phyloP scores from a whole-genome alignment of 371 early-diverging fungal genomes.

The Nematocida ausubeli region DNA sequence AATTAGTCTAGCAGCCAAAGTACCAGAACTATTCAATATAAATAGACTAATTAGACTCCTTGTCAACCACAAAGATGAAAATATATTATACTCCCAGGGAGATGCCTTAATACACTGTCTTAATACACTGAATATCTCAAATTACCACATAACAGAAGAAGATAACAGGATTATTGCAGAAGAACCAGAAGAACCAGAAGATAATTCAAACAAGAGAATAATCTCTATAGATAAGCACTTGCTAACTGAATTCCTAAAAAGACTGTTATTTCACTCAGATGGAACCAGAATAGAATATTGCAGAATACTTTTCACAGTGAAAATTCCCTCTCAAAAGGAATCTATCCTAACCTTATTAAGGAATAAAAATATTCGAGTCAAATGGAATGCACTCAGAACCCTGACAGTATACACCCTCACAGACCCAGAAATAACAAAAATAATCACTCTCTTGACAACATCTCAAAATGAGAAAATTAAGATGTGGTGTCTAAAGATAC shows the following conservation, averaged over 20 bases:
- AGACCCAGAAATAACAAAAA: background rate
- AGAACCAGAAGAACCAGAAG: background rate
- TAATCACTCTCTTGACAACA: background rate
- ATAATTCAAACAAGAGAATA: background rate
- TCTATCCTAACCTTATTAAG: background rate
- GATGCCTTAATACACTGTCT: background rate
- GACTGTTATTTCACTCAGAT: background rate
- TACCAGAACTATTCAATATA: background rate
- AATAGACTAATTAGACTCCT: background rate
- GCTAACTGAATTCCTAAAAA: background rate
- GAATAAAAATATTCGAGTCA: slow-evolving; percentile 35
- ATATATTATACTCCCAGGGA: background rate
- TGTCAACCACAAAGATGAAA: background rate
- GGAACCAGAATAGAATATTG: slow-evolving; percentile 35
- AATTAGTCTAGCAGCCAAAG: background rate
- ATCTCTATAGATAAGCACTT: background rate
- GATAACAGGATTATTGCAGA: background rate
- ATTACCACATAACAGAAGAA: background rate
- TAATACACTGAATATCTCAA: background rate
- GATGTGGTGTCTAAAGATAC: slow-evolving; percentile 23
- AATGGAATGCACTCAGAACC: slow-evolving; percentile 41
- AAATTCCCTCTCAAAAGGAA: background rate
- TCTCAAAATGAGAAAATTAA: slow-evolving; percentile 33
- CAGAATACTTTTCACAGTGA: slow-evolving; percentile 5
- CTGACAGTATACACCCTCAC: slow-evolving; percentile 1